phyloP scores from a whole-genome alignment of 2,329 filamentous ascomycete species.

The Xylariaceae sp. region DNA sequence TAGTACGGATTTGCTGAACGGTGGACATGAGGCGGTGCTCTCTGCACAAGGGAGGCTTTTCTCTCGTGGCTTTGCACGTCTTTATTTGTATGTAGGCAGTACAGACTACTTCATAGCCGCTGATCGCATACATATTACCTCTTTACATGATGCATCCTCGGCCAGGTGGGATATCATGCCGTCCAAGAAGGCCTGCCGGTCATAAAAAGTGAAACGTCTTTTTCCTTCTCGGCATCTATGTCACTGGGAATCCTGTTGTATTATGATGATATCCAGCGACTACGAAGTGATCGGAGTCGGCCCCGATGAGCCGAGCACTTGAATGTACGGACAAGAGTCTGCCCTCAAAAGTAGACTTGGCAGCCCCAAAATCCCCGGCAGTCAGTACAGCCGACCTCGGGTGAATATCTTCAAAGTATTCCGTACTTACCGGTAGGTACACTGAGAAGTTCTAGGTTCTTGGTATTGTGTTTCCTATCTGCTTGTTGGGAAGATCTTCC shows the following conservation, averaged over 20 bases:
- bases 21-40: constrained; percentile 8
- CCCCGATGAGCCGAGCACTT: not conserved
- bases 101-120: constrained; percentile 10
- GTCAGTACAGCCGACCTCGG: not conserved
- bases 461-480: too few species aligned
- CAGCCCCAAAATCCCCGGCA: not conserved
- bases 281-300: not conserved
- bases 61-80: not conserved
- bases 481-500: too few species aligned
- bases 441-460: too few species aligned
- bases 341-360: not conserved
- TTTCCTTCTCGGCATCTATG: too few species aligned
- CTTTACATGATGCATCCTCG: too few species aligned
- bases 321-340: not conserved
- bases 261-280: not conserved
- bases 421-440: not conserved
- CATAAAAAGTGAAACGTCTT: too few species aligned
- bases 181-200: too few species aligned
- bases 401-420: not conserved
- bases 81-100: too few species aligned
- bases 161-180: too few species aligned
- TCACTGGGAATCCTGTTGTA: too few species aligned
- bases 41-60: constrained; percentile 9
- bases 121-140: not conserved
- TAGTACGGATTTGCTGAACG: constrained; percentile 2